A percentile compares a stretch with the other conserved stretches of the same genome.
Evolutionary conservation across 2,329 filamentous ascomycete genomes (phyloP).

Genomic region (Fusarium equiseti): DNA sequence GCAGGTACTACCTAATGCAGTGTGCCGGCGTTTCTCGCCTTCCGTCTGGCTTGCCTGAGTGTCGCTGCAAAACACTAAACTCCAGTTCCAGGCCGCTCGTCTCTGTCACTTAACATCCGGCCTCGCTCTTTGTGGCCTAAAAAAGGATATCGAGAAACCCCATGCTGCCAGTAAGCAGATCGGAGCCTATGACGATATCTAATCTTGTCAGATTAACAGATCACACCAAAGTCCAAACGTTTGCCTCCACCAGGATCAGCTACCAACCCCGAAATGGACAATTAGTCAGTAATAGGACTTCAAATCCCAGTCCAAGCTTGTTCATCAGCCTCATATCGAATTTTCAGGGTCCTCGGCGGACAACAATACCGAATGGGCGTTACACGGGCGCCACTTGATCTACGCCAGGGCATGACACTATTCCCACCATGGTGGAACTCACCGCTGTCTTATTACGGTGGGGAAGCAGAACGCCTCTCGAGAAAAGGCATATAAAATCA

Average conservation of each 20-base stretch:
- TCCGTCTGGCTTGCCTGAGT: background rate
- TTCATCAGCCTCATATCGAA: background rate
- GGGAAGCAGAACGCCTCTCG: background rate
- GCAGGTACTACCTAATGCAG: background rate
- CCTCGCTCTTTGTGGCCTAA: background rate
- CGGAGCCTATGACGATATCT: background rate
- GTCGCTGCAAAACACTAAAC: background rate
- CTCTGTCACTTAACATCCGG: background rate
- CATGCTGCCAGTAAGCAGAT: background rate
- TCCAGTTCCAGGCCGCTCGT: accelerated
- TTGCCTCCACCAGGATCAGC: background rate
- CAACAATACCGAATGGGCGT: background rate
- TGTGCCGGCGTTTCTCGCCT: background rate
- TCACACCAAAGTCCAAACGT: background rate
- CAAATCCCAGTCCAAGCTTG: no score
- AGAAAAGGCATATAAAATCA: background rate
- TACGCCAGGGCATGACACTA: constrained; percentile 8
- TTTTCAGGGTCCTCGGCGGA: background rate
- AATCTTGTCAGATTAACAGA: background rate
- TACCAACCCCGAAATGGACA: background rate
- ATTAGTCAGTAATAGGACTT: background rate
- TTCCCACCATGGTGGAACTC: constrained; percentile 19
- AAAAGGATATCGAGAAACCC: background rate
- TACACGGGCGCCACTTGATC: constrained; percentile 3
- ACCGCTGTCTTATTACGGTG: constrained; percentile 12